Evolutionary conservation across 208 protist species (phyloP), one percentile per base, ranked within the genome.

Genomic region (Leishmania gerbilli): DNA sequence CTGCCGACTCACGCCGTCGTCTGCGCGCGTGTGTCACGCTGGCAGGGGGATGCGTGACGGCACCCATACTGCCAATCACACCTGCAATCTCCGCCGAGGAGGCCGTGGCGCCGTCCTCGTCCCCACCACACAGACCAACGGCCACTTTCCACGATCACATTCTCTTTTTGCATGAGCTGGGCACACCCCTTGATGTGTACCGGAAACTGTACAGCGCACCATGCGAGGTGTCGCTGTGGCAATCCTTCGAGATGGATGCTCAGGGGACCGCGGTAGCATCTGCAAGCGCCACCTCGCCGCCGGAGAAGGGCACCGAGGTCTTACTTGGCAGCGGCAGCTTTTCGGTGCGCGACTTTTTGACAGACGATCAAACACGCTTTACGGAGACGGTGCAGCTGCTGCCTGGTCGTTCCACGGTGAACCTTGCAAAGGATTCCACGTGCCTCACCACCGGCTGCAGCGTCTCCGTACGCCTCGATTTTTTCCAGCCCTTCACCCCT

Each of bases 401-500:
- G 58, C 82, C 86, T 40, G 68, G 79, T 13, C 77, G 84, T n/a
- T 72, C 79, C 62, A 80, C 86, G 81, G 47, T 80, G 76, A 40
- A 84, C 55, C 51, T 76, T 76, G 58, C 69, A 31, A 64, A 76
- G 53, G 53, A 72, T 40, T 34, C 86, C 40, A 91, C 83, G 34
- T 92, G 90, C 58, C 88, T 95, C 47, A 90, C 92, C 11, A 69
- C 85, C 27, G 87, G 76, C 34, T 89, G 88, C 67, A 91, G 80
- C 21, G 80, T 95, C 21, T 81, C 79, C 21, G 79, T 95, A 53
- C 83, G 42, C 60, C 67, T 95, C n/a, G 87, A 97, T 84, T 94
- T 95, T 79, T 89, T 91, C 68, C 69, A 81, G 5, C 90, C 91
- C 4, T 87, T 96, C 11, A 87, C 91, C 0, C 68, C 51, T n/a